A percentile compares a stretch with the other conserved stretches of the same genome.
These are phyloP conservation scores for Globisporangium nagaii DNA, from an alignment of 352 stramenopile genomes.

Conservation along the genomic window DNA sequence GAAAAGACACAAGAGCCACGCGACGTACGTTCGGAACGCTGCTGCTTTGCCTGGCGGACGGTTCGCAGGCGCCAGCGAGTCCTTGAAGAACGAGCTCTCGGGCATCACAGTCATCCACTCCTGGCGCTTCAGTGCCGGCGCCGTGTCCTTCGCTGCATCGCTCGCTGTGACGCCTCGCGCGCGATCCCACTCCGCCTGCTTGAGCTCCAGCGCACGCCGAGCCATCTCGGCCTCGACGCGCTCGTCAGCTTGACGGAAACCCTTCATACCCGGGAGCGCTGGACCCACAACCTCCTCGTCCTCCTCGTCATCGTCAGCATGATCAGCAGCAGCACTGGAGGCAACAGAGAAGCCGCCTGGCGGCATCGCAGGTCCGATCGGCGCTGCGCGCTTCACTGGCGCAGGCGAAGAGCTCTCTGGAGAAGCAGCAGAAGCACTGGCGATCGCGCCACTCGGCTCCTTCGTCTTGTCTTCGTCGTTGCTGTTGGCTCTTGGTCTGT, in stretches of 20 bases:
- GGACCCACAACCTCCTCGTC: conserved; percentile 57
- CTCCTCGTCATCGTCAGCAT: conserved; percentile 31
- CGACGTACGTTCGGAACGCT: conserved; percentile 44
- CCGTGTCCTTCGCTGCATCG: conserved; percentile 3
- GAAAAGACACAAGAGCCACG: not conserved
- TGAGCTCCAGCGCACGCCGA: conserved; percentile 40
- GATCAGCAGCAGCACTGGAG: not conserved
- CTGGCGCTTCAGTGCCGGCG: conserved; percentile 31
- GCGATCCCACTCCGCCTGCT: conserved; percentile 64
- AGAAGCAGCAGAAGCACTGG: not conserved
- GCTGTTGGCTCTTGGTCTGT: too few relatives aligned
- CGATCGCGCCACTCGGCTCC: not conserved
- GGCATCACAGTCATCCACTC: conserved; percentile 87
- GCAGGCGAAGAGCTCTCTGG: not conserved
- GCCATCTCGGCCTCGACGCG: conserved; percentile 70
- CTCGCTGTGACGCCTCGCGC: conserved; percentile 16
- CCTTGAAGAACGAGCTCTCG: conserved; percentile 64
- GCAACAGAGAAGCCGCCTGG: conserved; percentile 9
- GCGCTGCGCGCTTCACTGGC: conserved; percentile 7
- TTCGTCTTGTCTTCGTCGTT: not conserved
- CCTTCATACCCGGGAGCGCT: conserved; percentile 70
- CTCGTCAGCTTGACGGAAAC: conserved; percentile 65
- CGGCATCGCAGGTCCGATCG: conserved; percentile 57
- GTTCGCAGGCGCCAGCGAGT: conserved; percentile 56
- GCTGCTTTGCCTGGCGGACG: conserved; percentile 44